Conservation (phyloP, 805 yeast species). For the Scheffersomyces lignosus region DNA sequence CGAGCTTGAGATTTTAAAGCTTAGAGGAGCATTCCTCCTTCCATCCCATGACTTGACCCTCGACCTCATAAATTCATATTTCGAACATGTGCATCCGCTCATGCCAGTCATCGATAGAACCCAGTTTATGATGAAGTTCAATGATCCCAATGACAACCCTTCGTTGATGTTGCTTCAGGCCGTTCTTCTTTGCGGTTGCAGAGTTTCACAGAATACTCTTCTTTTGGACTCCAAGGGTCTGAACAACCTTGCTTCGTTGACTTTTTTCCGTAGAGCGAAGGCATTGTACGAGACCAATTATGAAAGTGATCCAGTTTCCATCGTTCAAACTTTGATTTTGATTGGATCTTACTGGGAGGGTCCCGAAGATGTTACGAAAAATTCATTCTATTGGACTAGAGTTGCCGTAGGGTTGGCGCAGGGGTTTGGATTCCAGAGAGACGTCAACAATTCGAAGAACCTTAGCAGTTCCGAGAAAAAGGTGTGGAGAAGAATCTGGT, state of each 20-base stretch:
- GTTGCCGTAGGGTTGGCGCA: conserved; percentile 71
- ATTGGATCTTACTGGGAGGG: conserved; percentile 75
- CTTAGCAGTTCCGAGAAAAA: conserved; percentile 42
- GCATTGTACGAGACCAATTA: conserved; percentile 69
- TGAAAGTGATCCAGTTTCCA: conserved; percentile 62
- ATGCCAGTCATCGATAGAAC: conserved; percentile 67
- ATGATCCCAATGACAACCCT: conserved; percentile 58
- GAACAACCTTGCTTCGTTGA: conserved; percentile 50
- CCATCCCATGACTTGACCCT: conserved; percentile 61
- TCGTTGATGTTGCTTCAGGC: conserved; percentile 67
- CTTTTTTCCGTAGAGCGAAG: conserved; percentile 69
- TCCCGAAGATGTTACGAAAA: conserved; percentile 65
- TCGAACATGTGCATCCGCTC: conserved; percentile 63
- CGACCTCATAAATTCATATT: conserved; percentile 61
- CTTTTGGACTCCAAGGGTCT: conserved; percentile 50
- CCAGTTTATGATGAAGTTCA: conserved; percentile 57
- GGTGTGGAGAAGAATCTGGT: conserved; percentile 70
- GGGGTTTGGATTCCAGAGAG: conserved; percentile 73
- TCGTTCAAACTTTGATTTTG: conserved; percentile 61
- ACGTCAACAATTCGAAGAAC: conserved; percentile 40
- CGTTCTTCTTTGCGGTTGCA: conserved; percentile 66
- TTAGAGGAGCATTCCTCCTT: conserved; percentile 68
- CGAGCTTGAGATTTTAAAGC: conserved; percentile 62
- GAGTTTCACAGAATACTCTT: conserved; percentile 56
- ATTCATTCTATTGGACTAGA: conserved; percentile 68